phyloP scores from a whole-genome alignment of 1,284 basidiomycete genomes.

The Athelia psychrophila region DNA sequence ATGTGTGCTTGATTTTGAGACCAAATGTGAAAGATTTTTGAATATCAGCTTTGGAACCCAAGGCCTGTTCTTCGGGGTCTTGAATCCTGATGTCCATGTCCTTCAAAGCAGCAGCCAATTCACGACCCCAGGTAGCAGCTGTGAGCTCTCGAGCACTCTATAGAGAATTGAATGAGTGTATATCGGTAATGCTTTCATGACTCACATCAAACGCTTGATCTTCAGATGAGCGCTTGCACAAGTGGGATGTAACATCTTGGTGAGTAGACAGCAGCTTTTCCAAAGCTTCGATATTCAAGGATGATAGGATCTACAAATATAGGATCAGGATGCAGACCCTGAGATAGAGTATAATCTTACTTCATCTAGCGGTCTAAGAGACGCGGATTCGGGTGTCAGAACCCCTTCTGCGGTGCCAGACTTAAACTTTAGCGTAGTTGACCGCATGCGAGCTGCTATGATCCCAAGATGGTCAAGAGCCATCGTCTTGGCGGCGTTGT shows the following conservation, averaged over 20 bases:
- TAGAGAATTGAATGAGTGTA: slow-evolving; percentile 4
- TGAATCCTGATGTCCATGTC: slow-evolving; percentile 47
- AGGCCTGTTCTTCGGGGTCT: slow-evolving; percentile 25
- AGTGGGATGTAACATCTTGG: slow-evolving; percentile 58
- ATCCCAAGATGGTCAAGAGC: slow-evolving; percentile 91
- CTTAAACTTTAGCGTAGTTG: slow-evolving; percentile 53
- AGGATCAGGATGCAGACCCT: neutral
- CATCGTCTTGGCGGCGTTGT: slow-evolving; percentile 80
- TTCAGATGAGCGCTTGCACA: slow-evolving; percentile 66
- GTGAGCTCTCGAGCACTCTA: slow-evolving; percentile 78
- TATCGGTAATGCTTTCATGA: slow-evolving; percentile 1
- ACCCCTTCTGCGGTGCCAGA: slow-evolving; percentile 17
- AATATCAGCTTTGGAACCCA: slow-evolving; percentile 20
- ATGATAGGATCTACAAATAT: slow-evolving; percentile 51
- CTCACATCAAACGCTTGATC: slow-evolving; percentile 78
- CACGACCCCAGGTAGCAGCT: slow-evolving; percentile 71
- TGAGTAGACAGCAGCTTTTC: slow-evolving; percentile 59
- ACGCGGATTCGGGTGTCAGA: slow-evolving; percentile 16
- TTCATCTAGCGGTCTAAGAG: slow-evolving; percentile 66
- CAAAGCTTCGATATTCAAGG: slow-evolving; percentile 48
- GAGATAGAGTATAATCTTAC: slow-evolving; percentile 31
- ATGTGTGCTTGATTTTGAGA: slow-evolving; percentile 51
- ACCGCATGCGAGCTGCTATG: slow-evolving; percentile 82
- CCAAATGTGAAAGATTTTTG: slow-evolving; percentile 45
- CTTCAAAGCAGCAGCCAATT: slow-evolving; percentile 61